Evolutionary conservation across 345 rosid species (phyloP).

Genomic region (Chamaenerion angustifolium): DNA sequence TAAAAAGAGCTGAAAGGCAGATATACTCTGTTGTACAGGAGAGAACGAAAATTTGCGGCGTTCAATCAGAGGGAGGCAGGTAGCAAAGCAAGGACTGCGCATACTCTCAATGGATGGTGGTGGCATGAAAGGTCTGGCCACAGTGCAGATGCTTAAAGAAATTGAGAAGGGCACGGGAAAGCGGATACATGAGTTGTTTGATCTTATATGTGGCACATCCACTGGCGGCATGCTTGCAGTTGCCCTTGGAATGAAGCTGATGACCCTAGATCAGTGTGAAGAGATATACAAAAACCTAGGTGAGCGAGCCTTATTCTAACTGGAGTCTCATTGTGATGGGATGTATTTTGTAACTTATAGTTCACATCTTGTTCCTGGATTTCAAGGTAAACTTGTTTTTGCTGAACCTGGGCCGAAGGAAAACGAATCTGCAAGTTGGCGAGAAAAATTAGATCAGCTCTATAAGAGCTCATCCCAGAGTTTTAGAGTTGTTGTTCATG

Average conservation of each 20-base stretch:
- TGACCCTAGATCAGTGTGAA: constrained; percentile 80
- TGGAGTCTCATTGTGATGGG: too few species aligned
- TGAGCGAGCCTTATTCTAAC: constrained; percentile 11
- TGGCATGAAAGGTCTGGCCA: constrained; percentile 98
- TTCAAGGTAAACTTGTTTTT: constrained; percentile 88
- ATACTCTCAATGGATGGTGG: constrained; percentile 99
- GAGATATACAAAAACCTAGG: constrained; percentile 98
- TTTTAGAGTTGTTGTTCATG: constrained; percentile 98
- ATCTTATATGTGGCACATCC: constrained; percentile 96
- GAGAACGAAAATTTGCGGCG: constrained; percentile 91
- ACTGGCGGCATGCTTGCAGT: constrained; percentile 98
- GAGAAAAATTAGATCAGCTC: constrained; percentile 92
- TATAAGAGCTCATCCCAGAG: constrained; percentile 98
- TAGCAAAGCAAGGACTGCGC: constrained; percentile 85
- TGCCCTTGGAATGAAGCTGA: constrained; percentile 88
- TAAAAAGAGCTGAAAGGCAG: not conserved
- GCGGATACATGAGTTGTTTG: constrained; percentile 89
- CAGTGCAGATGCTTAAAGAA: constrained; percentile 93
- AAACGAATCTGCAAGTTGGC: constrained; percentile 97
- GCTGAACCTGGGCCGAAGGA: constrained; percentile 94
- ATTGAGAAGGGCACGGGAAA: constrained; percentile 96
- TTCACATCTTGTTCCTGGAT: not conserved
- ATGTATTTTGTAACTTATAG: not conserved
- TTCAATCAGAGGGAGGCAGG: constrained; percentile 77
- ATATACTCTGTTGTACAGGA: constrained; percentile 33